Evolutionary conservation across 805 yeast genomes (phyloP).

Genomic region (Lipomyces japonicus): DNA sequence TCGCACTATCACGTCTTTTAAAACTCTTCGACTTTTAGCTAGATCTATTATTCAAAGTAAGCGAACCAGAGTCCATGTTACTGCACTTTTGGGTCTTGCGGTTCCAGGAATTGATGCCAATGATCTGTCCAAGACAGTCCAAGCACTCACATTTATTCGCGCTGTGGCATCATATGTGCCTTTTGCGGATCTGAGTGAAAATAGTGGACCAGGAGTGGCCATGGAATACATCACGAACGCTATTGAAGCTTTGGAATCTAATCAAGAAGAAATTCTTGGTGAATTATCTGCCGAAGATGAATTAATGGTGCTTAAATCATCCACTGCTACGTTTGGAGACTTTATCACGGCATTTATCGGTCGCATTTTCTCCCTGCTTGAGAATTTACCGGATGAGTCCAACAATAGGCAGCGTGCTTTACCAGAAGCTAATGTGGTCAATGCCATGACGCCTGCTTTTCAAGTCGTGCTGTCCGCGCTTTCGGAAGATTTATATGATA

Average conservation of each 20-base stretch:
- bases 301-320: slow-evolving; percentile 62
- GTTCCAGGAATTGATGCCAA: slow-evolving; percentile 85
- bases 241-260: slow-evolving; percentile 49
- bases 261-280: background rate
- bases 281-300: slow-evolving; percentile 41
- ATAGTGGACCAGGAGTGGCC: slow-evolving; percentile 37
- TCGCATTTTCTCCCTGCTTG: slow-evolving; percentile 60
- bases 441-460: slow-evolving; percentile 38
- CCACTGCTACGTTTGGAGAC: slow-evolving; percentile 65
- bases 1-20: slow-evolving; percentile 68
- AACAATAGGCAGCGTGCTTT: slow-evolving; percentile 41
- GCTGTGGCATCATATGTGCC: slow-evolving; percentile 71
- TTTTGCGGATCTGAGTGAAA: slow-evolving; percentile 54
- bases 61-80: slow-evolving; percentile 69
- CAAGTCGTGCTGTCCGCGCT: slow-evolving; percentile 38
- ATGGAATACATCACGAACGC: slow-evolving; percentile 64
- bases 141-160: slow-evolving; percentile 65
- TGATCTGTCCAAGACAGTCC: slow-evolving; percentile 69
- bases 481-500: slow-evolving; percentile 33
- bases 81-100: slow-evolving; percentile 64
- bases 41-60: slow-evolving; percentile 63
- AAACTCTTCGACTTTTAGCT: slow-evolving; percentile 59
- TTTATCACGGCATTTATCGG: slow-evolving; percentile 55
- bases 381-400: slow-evolving; percentile 59
- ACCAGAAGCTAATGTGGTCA: slow-evolving; percentile 49